Base-by-base conservation (phyloP, 2,329 filamentous ascomycete genomes). In the Endothia cerciana region DNA sequence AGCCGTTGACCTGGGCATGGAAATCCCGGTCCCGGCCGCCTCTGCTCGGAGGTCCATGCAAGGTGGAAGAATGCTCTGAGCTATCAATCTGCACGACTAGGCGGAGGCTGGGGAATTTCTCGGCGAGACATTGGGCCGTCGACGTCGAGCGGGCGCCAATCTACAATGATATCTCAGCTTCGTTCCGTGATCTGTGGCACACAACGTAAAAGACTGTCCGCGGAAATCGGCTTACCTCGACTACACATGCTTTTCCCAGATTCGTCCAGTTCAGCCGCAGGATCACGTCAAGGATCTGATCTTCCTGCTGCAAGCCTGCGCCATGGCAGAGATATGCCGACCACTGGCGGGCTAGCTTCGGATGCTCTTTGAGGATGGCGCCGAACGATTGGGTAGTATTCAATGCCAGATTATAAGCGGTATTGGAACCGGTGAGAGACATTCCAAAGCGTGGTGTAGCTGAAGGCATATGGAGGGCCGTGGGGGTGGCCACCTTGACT, bases 391-490 rank as follows among this genome's bases (percentile, higher is more conserved):
- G 40, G 49, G 64, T 60, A 3, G 70, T 70, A 38, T 69, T 70
- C 45, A 72, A 65, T n/a, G 69, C 69, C 49, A 69, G 33, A 17
- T 58, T 68, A 59, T 70, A 72, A 22, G 72, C 68, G 45, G 60
- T 69, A 47, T 72, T 67, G 17, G 65, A 58, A 45, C 25, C 62
- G 57, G 28, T 58, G 13, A 19, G 22, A 33, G 22, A 22, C 25
- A 30, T 30, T 17, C 55, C 55, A 49, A 36, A 43, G 56, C 67
- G 70, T 55, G 70, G 66, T 8, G 72, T 75, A 10, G 71, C 71
- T 19, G 63, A 36, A 0, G 73, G 63, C 75, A 78, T 79, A 11
- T 77, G 68, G 64, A 80, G 67, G 2, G 79, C 77, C 4, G 74
- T 62, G 0, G 78, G 78, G 5, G 73, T 72, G 0, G 71, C 75